Evolutionary conservation across 441 rosid genomes (phyloP), one percentile per base, ranked within the genome.

Genomic region (Pelargonium australe): DNA sequence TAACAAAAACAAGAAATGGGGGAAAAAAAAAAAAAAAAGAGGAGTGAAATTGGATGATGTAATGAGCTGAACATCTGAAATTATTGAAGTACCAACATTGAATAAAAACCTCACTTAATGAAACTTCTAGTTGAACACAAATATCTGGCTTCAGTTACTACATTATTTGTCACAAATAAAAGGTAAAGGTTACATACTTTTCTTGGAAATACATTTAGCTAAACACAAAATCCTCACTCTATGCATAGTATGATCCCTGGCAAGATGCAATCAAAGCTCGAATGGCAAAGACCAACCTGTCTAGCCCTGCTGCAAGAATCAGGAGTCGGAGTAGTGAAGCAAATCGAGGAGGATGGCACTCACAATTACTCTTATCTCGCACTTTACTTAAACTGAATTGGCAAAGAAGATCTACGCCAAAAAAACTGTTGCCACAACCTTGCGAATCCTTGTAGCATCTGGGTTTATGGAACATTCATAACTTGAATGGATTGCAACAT

Each of bases 401-500:
- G n/a, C 10, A 9, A 47, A 3, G 6, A 47, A 58, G 17, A 58
- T 58, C 28, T 20, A 58, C 10, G 3, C 8, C 23, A 57, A 58
- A 20, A 20, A 58, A 58, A 16, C 28, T 16, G 5, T 17, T 7
- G 16, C 6, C 8, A 20, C 23, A 58, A 19, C 7, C 31, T 20
- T 58, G 20, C 57, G 11, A 45, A 13, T 45, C 51, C 51, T 9
- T 9, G 51, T 45, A 45, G 51, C 51, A 49, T 13, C 17, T 13
- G 43, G 65, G 63, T 41, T 83, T 73, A 88, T 2, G 99, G 99
- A 65, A 91, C 92, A 70, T 86, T 90, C 91, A 91, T 90, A 10
- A 91, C 99, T 80, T 91, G 96, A 73, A 94, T 94, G 5, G 97
- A 94, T 72, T 91, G 99, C 79, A 92, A 77, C 93, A 95, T 85